Evolutionary conservation across 2,329 filamentous ascomycete species (phyloP), one percentile per base, ranked within the genome.

Genomic region (Plenodomus biglobosus): DNA sequence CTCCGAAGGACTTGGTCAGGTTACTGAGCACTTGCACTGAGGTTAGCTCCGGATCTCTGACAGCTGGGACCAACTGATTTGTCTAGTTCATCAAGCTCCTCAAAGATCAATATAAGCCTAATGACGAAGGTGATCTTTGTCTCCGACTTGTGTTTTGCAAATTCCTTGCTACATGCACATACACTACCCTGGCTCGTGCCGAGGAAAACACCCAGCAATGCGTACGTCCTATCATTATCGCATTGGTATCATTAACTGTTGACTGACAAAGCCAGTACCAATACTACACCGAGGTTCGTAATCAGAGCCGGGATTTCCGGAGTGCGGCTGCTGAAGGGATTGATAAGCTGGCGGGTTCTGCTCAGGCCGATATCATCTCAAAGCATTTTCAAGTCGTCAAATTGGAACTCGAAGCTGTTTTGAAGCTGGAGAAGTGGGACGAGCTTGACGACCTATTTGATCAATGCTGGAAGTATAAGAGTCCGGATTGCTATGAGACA

Each of bases 321-420:
- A 50, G 52, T 0, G 61, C 70, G 5, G 61, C 82, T 8, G 72
- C 79, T 36, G 68, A 68, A 0, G 64, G 69, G 2, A 50, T 53
- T 2, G 53, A 66, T 1, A 66, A 64, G 3, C 61, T 80, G 0
- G 74, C 79, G 17, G 73, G 76, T 11, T 70, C 73, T 1, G 71
- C 75, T 1, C 71, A 73, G 15, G 55, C 72, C 1, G 85, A 88
- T 60, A 73, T 90, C 15, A 61, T 76, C 6, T 70, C 73, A 1
- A 92, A 90, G 61, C 74, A 87, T 30, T 78, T 85, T 5, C 80
- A 84, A 2, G 72, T 95, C 16, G 75, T 90, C 7, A 83, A 87
- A 0, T 88, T 92, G 55, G 87, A 94, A 56, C 88, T 95, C 52
- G 91, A 96, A 73, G 86, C 84, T 2, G 83, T 86, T 0, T 73